Base-by-base conservation (phyloP, 305 asterid genomes). In the Nicotiana rustica region DNA sequence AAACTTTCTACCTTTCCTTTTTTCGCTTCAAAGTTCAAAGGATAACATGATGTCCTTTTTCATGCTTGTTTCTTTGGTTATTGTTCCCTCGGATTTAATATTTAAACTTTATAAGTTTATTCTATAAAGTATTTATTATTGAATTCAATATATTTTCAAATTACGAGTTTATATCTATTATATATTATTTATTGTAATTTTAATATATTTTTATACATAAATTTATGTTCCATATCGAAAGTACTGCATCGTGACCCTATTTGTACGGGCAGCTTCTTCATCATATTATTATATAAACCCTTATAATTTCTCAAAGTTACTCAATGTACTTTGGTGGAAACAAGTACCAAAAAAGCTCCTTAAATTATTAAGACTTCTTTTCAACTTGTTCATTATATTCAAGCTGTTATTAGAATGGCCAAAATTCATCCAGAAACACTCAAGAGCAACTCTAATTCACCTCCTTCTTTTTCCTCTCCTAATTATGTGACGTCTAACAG, bases 401-500 rank as follows among this genome's bases (percentile, higher is more conserved):
- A 62, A 29, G 29, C 21, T 15, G n/a, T 49, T 56, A 56, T 15
- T 56, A 4, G 0, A 13, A 65, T 73, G 79, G 61, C 79, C 21
- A 73, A 73, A 73, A 73, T 73, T 1, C 14, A 47, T 73, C 79
- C 79, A 73, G 5, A 73, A 73, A 49, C 62, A 47, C 19, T 31
- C 77, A 15, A 65, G 10, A 15, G 10, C 31, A 15, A 29, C 31
- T 41, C 9, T 41, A 35, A 81, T 52, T 15, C 29, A 25, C 29
- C 61, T 4, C 64, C 59, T 33, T 21, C 60, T 19, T 89, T 65
- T 31, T 77, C 81, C 14, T 25, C 83, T 68, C 65, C 80, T 13
- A 49, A 66, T 25, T 84, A 82, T 67, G 38, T 79, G 19, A 82
- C 89, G 0, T 85, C 88, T 15, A 90, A 84, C 84, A 89, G 88